phyloP scores from a whole-genome alignment of 2,329 filamentous ascomycete species.

The Aspergillus pseudoviridinutans region DNA sequence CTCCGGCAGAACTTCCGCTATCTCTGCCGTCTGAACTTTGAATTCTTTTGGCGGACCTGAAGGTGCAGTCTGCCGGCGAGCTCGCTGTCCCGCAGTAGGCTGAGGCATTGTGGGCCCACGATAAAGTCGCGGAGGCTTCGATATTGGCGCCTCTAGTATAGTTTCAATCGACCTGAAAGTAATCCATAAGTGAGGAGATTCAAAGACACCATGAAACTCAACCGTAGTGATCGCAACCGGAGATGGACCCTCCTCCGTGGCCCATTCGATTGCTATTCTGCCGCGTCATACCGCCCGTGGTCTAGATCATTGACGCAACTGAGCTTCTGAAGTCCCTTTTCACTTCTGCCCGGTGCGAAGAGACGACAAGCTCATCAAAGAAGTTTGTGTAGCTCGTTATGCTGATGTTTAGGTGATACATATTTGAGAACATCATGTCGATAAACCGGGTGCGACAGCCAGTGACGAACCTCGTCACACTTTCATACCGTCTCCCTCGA shows the following conservation, averaged over 20 bases:
- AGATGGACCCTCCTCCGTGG: constrained; percentile 13
- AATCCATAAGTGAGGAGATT: neutral
- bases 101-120: constrained; percentile 21
- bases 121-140: neutral
- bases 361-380: neutral
- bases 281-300: constrained; percentile 25
- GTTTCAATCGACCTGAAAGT: neutral
- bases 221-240: neutral
- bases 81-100: constrained; percentile 29
- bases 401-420: neutral
- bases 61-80: constrained; percentile 35
- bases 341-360: neutral
- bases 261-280: constrained; percentile 31
- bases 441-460: constrained; percentile 22
- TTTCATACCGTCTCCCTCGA: constrained; percentile 20
- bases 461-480: constrained; percentile 16
- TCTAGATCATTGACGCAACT: constrained; percentile 24
- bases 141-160: neutral
- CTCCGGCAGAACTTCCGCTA: constrained; percentile 11
- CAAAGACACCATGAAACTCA: neutral
- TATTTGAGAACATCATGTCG: constrained; percentile 23
- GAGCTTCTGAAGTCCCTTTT: constrained; percentile 14
- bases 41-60: constrained; percentile 30
- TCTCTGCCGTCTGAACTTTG: constrained; percentile 18
- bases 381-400: constrained; percentile 4